phyloP scores from a whole-genome alignment of 208 protist species.

The Leishmania gerbilli region DNA sequence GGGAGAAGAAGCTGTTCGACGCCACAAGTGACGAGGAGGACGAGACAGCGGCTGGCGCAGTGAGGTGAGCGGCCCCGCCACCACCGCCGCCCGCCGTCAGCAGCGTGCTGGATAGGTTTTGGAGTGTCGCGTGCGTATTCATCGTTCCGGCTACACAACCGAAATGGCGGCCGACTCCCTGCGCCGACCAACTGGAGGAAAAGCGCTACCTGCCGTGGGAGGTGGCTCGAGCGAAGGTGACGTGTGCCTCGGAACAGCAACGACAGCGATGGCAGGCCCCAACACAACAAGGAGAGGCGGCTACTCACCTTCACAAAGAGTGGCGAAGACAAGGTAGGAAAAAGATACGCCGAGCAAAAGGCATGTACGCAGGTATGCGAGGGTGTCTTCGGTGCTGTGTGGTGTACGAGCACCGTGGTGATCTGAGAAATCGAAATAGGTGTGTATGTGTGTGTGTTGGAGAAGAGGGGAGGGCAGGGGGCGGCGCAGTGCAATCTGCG shows the following conservation, averaged over 20 bases:
- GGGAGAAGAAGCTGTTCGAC: conserved; percentile 41
- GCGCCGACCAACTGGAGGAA: background rate
- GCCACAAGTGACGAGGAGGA: conserved; percentile 7
- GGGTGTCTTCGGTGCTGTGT: background rate
- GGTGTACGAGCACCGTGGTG: background rate
- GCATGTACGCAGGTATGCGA: background rate
- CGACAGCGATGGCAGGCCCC: background rate
- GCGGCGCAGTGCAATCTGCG: background rate
- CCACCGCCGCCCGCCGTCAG: conserved; percentile 5
- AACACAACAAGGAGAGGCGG: background rate
- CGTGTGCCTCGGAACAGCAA: background rate
- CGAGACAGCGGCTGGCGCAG: conserved; percentile 1
- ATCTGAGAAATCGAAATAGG: background rate
- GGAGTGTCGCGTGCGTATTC: conserved; percentile 28
- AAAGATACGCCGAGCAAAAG: conserved; percentile 8
- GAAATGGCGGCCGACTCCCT: background rate
- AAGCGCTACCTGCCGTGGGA: background rate
- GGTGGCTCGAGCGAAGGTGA: background rate
- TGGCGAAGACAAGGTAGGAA: conserved; percentile 1
- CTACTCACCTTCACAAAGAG: background rate
- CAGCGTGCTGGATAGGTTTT: conserved; percentile 30
- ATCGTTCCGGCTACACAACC: background rate
- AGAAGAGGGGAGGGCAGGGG: background rate
- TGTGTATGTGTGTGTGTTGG: background rate
- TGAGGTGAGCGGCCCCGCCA: background rate